Evolutionary conservation across 2,329 filamentous ascomycete genomes (phyloP).

Genomic region (Pseudohalonectria lignicola): DNA sequence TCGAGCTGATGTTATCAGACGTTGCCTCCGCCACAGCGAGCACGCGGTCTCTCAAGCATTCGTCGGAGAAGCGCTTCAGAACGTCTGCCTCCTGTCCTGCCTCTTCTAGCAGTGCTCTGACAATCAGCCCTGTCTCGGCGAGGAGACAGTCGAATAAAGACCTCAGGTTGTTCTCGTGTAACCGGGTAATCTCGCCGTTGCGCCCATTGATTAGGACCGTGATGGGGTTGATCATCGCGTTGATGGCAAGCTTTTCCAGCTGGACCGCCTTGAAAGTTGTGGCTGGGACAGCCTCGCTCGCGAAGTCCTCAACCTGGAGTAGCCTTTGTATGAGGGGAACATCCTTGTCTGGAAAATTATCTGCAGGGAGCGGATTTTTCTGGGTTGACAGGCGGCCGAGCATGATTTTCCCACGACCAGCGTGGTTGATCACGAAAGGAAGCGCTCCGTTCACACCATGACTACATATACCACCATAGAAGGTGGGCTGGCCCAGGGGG

Average conservation of each 20-base stretch:
- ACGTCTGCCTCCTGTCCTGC: neutral
- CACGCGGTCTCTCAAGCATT: neutral
- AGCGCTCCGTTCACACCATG: too few relatives aligned
- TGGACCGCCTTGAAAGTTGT: conserved; percentile 9
- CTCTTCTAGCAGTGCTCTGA: neutral
- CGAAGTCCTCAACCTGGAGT: too few relatives aligned
- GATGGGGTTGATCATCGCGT: conserved; percentile 56
- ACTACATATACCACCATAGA: neutral
- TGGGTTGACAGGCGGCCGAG: too few relatives aligned
- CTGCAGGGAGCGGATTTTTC: too few relatives aligned
- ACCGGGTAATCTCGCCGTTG: too few relatives aligned
- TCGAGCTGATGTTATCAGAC: conserved; percentile 18
- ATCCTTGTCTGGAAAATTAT: too few relatives aligned
- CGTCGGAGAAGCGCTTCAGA: conserved; percentile 16
- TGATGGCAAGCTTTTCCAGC: conserved; percentile 53
- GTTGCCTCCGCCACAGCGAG: conserved; percentile 12
- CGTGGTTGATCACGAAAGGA: conserved; percentile 16
- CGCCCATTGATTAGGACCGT: too few relatives aligned
- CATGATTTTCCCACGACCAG: conserved; percentile 12
- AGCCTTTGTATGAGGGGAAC: too few relatives aligned
- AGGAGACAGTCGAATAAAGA: neutral
- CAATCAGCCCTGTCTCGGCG: neutral
- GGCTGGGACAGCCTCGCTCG: too few relatives aligned
- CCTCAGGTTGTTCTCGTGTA: neutral
- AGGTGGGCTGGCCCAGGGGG: neutral